Percentiles rank a stretch among this genome's conserved stretches.
Conservation (phyloP, 352 stramenopile genomes). For the Phytopythium litorale region DNA sequence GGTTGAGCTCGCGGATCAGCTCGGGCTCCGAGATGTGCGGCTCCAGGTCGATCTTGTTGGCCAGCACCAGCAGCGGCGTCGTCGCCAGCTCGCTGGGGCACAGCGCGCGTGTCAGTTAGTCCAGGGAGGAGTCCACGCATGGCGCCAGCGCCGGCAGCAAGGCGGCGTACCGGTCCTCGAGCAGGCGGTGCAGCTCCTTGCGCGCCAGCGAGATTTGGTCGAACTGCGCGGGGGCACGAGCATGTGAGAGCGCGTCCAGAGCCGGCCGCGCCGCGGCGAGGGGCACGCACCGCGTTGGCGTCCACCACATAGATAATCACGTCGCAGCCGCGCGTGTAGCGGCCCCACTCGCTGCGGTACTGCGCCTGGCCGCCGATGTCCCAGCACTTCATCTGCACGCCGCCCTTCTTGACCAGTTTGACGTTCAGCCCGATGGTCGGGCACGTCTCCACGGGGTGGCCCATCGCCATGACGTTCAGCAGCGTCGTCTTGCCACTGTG, state of each 20-base stretch:
- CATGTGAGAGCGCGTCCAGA: neutral
- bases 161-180: constrained; percentile 90
- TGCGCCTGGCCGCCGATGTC: constrained; percentile 97
- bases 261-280: neutral
- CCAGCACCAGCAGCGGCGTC: constrained; percentile 94
- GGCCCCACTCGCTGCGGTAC: constrained; percentile 93
- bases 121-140: neutral
- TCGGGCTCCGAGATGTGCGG: constrained; percentile 90
- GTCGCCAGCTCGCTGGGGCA: constrained; percentile 69
- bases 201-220: constrained; percentile 94
- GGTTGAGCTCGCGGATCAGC: constrained; percentile 93
- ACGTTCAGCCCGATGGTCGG: constrained; percentile 98
- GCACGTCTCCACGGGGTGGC: constrained; percentile 93
- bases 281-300: constrained; percentile 85
- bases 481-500: constrained; percentile 96
- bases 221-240: constrained; percentile 38
- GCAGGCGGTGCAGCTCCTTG: constrained; percentile 91
- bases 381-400: constrained; percentile 98
- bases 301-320: constrained; percentile 99
- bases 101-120: neutral
- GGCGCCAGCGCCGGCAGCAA: neutral
- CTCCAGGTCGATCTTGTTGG: constrained; percentile 99
- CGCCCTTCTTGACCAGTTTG: constrained; percentile 95
- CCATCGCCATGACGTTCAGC: constrained; percentile 95
- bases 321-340: constrained; percentile 96